Conservation (phyloP, 805 yeast genomes). For the Nakazawaea populi region DNA sequence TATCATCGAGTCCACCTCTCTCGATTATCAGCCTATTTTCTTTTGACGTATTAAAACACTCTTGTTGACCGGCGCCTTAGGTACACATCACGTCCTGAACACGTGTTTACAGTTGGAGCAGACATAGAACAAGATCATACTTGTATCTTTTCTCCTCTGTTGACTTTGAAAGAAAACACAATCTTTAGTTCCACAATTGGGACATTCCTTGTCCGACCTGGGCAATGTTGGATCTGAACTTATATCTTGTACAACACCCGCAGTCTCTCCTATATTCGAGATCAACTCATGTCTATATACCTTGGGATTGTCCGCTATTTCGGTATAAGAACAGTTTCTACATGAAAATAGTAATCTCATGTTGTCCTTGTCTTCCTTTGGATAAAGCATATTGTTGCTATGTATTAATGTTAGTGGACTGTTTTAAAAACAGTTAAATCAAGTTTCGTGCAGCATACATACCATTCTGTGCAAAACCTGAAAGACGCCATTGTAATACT, state of each 20-base stretch:
- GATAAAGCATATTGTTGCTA: slow-evolving; percentile 95
- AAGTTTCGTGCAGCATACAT: slow-evolving; percentile 13
- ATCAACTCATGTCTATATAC: slow-evolving; percentile 91
- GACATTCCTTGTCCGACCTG: slow-evolving; percentile 89
- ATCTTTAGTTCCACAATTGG: slow-evolving; percentile 78
- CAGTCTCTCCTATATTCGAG: slow-evolving; percentile 90
- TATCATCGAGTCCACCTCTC: too few relatives aligned
- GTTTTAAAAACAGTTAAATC: not conserved
- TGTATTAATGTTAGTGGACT: not conserved
- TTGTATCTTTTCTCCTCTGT: slow-evolving; percentile 90
- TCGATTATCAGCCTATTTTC: too few relatives aligned
- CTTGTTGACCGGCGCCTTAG: too few relatives aligned
- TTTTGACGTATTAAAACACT: too few relatives aligned
- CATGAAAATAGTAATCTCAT: slow-evolving; percentile 81
- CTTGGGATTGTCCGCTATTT: slow-evolving; percentile 79
- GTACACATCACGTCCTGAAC: slow-evolving; percentile 28
- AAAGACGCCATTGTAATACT: slow-evolving; percentile 69
- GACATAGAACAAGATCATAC: slow-evolving; percentile 91
- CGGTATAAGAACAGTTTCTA: slow-evolving; percentile 91
- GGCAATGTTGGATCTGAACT: slow-evolving; percentile 98
- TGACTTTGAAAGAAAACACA: slow-evolving; percentile 97
- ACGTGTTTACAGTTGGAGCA: slow-evolving; percentile 83
- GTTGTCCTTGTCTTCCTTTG: slow-evolving; percentile 85
- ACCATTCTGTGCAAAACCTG: slow-evolving; percentile 89
- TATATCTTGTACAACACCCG: slow-evolving; percentile 94